Percentiles rank a stretch among this genome's conserved stretches.
phyloP scores from a whole-genome alignment of 805 yeast species.

The Kodamaea leandrae region DNA sequence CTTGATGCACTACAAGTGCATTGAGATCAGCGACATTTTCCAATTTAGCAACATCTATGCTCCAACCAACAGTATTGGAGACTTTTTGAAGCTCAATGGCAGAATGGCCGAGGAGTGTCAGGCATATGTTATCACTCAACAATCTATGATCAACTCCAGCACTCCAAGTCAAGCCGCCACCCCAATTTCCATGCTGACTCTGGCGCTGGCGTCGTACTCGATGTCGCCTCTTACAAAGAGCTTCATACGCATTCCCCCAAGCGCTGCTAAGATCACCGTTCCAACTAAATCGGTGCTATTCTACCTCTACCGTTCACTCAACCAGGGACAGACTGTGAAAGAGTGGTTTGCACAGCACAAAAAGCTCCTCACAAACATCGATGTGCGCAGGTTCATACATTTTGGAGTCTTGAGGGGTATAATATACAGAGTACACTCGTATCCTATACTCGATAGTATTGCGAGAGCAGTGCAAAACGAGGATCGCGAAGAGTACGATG shows the following conservation, averaged over 20 bases:
- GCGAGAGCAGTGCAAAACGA: constrained; percentile 36
- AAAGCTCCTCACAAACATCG: constrained; percentile 60
- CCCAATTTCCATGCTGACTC: constrained; percentile 8
- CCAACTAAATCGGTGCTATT: constrained; percentile 70
- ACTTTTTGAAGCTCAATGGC: constrained; percentile 57
- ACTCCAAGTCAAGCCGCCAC: constrained; percentile 14
- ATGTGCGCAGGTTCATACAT: constrained; percentile 76
- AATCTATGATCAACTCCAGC: constrained; percentile 7
- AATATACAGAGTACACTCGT: constrained; percentile 75
- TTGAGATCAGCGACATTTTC: constrained; percentile 79
- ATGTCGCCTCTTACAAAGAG: constrained; percentile 10
- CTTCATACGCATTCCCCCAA: constrained; percentile 2
- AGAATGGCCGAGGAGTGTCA: constrained; percentile 78
- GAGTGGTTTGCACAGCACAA: constrained; percentile 79
- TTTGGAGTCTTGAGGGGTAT: constrained; percentile 84
- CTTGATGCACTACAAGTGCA: constrained; percentile 83
- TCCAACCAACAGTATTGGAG: constrained; percentile 73
- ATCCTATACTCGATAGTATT: constrained; percentile 56
- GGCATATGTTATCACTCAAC: constrained; percentile 59
- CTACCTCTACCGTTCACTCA: constrained; percentile 70
- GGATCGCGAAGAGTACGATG: constrained; percentile 17
- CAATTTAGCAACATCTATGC: constrained; percentile 89
- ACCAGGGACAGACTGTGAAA: constrained; percentile 71
- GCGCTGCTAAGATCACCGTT: constrained; percentile 20
- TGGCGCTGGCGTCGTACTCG: constrained; percentile 7